Base-by-base conservation (phyloP, 2,329 filamentous ascomycete genomes). In the Aspergillus quadrilineatus region DNA sequence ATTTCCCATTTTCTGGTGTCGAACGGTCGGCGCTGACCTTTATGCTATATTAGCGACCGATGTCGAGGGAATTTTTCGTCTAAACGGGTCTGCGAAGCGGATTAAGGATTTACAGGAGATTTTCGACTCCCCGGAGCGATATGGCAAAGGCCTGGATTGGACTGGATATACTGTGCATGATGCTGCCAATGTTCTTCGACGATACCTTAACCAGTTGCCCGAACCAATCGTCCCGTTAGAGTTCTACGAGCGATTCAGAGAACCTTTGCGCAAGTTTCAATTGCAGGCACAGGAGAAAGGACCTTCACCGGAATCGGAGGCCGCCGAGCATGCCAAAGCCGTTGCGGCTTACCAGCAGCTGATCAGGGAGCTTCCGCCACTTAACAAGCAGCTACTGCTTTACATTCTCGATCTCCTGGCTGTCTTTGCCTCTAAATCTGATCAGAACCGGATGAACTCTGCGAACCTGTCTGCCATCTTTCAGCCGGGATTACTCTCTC, bases 161-260 rank as follows among this genome's bases (percentile, higher is more conserved):
- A 89, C 91, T 46, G 94, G 94, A 46, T 99, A 96, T 73, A 99
- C 94, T 0, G 94, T 99, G 42, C 94, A 99, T 75, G 94, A 99
- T 81, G 94, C 94, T 28, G 92, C 94, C 67, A 99, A 97, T 70
- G 93, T 99, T 59, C 83, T 99, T 44, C 88, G 94, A 60, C 86
- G 94, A 65, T 99, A 99, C 72, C 86, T 99, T 60, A 97, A 97
- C 74, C 90, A 96, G 69, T 83, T 99, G 2, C 94, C 94, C 2
- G 94, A 99, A 71, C 94, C 94, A 4, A 96, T 99, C 61, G 94
- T 99, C 30, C 94, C 94, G 3, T 80, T 97, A 52, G 89, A 95
- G 66, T 87, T 97, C 61, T 99, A 99, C 72, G 89, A 95, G 68
- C 85, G 85, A 57, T 99, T 97, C 74, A 87, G 94, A 59, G 85